Evolutionary conservation across 129 eudicot species (phyloP).

Genomic region (Rutidosis leptorrhynchoides): DNA sequence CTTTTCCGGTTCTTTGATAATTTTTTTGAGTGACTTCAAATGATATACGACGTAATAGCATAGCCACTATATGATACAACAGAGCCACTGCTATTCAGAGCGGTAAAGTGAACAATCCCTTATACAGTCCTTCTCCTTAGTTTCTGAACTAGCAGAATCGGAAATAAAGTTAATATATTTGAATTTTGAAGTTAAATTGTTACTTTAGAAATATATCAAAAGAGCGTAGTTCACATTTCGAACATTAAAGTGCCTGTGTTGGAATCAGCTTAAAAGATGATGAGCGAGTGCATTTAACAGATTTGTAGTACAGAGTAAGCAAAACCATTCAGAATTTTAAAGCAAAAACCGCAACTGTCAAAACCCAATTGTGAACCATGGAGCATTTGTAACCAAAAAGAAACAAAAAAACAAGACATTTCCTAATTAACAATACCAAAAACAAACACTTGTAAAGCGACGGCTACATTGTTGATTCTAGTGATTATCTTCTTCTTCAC

Average conservation of each 20-base stretch:
- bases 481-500: conserved; percentile 80
- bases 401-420: conserved; percentile 19
- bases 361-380: conserved; percentile 17
- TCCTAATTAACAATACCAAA: conserved; percentile 16
- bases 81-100: no score
- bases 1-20: no score
- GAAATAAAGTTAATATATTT: no score
- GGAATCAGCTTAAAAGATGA: neutral
- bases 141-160: no score
- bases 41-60: no score
- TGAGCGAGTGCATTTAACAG: neutral
- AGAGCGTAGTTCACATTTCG: no score
- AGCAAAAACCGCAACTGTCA: conserved; percentile 3
- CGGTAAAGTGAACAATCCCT: no score
- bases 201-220: no score
- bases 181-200: no score
- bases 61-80: no score
- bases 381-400: conserved; percentile 8
- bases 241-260: neutral
- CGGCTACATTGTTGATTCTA: conserved; percentile 11
- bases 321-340: conserved; percentile 19
- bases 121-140: no score
- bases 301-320: neutral
- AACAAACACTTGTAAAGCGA: conserved; percentile 10
- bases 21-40: no score